Base-by-base conservation (phyloP, 345 rosid species). In the Litchi chinensis region DNA sequence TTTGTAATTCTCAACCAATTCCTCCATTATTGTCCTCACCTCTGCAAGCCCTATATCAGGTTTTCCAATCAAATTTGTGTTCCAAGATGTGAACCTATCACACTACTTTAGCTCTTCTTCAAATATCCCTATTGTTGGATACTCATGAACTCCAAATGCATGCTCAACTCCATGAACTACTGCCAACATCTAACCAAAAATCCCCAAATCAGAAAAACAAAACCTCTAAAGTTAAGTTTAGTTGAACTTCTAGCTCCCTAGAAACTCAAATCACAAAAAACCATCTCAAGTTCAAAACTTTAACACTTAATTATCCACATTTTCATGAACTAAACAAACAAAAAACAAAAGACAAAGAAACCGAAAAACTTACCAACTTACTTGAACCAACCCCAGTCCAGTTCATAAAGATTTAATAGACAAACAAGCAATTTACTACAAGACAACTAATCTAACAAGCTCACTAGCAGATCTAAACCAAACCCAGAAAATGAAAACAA, bases 51-150 rank as follows among this genome's bases (percentile, higher is more conserved):
- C 89, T 84, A 90, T 68, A 75, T 91, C 98, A 19, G 98, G 93
- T 85, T 88, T 92, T 41, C 99, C 99, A 8, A 95, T 88, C 88
- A 91, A 82, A 78, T 93, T 88, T 12, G 96, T 76, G 85, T 92
- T 93, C 79, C 99, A 87, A 72, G 91, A 95, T 21, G 89, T 89
- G 78, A 94, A 96, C 3, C 97, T 98, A 12, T 93, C 98, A 7
- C 98, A 92, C 65, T 91, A 93, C 73, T 88, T 96, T 5, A 98
- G 99, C 59, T 91, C 92, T 5, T 88, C 97, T n/a, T n/a, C n/a
- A n/a, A n/a, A n/a, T n/a, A n/a, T n/a, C n/a, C n/a, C n/a, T n/a
- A n/a, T n/a, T n/a, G n/a, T n/a, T n/a, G n/a, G n/a, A n/a, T n/a
- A n/a, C n/a, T n/a, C n/a, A n/a, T n/a, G n/a, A n/a, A n/a, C n/a